Percentiles rank a stretch among this genome's conserved stretches.
Evolutionary conservation across 2,329 filamentous ascomycete genomes (phyloP).

Genomic region (Fusarium succisae): DNA sequence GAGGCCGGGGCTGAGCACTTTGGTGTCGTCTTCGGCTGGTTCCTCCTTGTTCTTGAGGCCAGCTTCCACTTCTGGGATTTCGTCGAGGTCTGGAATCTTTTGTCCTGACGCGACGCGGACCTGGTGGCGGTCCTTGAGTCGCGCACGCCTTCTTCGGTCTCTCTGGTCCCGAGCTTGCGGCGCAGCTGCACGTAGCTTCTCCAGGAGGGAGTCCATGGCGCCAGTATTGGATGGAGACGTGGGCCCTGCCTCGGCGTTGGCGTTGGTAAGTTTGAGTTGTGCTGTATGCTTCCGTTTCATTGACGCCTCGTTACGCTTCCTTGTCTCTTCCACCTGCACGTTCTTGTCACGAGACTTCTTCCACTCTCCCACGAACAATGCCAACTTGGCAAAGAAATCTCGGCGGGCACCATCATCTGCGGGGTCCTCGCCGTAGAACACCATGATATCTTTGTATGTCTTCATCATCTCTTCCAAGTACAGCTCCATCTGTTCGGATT

Average conservation of each 20-base stretch:
- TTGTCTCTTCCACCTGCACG: conserved; percentile 79
- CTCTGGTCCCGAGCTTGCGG: conserved; percentile 89
- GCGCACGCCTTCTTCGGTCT: conserved; percentile 84
- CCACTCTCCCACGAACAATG: conserved; percentile 90
- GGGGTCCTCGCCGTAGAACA: conserved; percentile 94
- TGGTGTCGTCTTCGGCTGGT: conserved; percentile 59
- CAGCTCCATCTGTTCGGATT: conserved; percentile 93
- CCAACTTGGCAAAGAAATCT: conserved; percentile 95
- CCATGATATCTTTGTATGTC: conserved; percentile 94
- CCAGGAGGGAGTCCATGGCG: conserved; percentile 94
- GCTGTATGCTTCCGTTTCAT: conserved; percentile 87
- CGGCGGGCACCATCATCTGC: conserved; percentile 90
- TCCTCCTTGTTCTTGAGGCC: conserved; percentile 47
- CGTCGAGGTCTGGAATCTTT: conserved; percentile 77
- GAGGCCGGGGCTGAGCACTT: conserved; percentile 61
- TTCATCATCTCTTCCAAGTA: conserved; percentile 93
- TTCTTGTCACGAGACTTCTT: conserved; percentile 98
- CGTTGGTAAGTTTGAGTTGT: conserved; percentile 68
- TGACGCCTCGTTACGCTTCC: conserved; percentile 85
- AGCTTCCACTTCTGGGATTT: conserved; percentile 66
- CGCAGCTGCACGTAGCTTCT: conserved; percentile 93
- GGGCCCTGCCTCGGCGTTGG: conserved; percentile 59
- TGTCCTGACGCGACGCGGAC: conserved; percentile 90
- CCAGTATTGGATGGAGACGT: conserved; percentile 79
- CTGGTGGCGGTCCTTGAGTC: conserved; percentile 90